Conservation (phyloP, 768 basidiomycete species). For the Mycena metata region DNA sequence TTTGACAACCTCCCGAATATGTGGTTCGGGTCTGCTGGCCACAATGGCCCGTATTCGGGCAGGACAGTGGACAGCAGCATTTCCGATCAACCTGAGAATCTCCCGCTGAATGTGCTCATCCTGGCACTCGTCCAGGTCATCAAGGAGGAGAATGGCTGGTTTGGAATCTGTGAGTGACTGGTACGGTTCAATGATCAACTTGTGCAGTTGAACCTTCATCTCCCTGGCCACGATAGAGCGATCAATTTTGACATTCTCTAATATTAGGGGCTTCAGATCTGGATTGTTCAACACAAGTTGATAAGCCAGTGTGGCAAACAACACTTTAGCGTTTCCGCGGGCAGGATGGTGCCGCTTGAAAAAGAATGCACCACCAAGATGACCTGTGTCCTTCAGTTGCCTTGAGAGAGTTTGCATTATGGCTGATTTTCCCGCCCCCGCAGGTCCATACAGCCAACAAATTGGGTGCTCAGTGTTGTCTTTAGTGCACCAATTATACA, state of each 20-base stretch:
- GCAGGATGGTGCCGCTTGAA: background rate
- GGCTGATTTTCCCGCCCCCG: slow-evolving; percentile 9
- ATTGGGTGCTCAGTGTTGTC: background rate
- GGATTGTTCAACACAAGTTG: background rate
- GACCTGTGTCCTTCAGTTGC: background rate
- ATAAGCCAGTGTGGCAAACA: background rate
- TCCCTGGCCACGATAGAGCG: background rate
- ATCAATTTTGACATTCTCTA: background rate
- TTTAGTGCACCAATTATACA: background rate
- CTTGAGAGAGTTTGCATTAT: background rate
- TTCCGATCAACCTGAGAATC: background rate
- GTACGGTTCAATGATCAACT: background rate
- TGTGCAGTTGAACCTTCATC: background rate
- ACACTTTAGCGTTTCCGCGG: background rate
- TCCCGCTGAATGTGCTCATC: background rate
- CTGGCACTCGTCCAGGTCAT: background rate
- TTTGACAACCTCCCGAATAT: background rate
- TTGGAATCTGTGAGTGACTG: background rate
- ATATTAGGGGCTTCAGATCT: background rate
- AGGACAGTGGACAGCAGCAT: background rate
- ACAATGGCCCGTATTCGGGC: background rate
- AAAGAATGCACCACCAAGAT: background rate
- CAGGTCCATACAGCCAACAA: slow-evolving; percentile 7
- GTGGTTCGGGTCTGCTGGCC: no score
- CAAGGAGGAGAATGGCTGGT: background rate